Conservation (phyloP, 192 early-diverging fungal species). For the Polychytrium aggregatum region DNA sequence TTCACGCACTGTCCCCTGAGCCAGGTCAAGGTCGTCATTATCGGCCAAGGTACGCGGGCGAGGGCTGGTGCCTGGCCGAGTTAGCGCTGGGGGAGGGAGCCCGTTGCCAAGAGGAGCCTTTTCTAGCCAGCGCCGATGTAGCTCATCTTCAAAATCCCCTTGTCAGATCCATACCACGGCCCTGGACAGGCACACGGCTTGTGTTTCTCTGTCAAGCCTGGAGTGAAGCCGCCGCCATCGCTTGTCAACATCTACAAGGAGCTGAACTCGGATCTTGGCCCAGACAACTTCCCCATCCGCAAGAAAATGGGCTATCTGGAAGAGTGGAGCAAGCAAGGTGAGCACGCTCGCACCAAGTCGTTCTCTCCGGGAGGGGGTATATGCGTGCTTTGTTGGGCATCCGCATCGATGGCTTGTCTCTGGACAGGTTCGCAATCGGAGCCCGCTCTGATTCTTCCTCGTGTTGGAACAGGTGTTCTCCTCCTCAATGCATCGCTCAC, state of each 20-base stretch:
- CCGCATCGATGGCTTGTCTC: no score
- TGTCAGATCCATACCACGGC: conserved; percentile 68
- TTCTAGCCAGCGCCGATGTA: neutral
- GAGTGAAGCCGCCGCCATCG: conserved; percentile 70
- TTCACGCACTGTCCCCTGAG: conserved; percentile 55
- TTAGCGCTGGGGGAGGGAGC: neutral
- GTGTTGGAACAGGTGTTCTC: conserved; percentile 63
- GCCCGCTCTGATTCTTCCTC: no score
- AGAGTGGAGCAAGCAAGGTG: conserved; percentile 23
- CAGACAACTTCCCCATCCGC: conserved; percentile 48
- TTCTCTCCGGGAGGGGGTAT: neutral
- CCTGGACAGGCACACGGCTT: conserved; percentile 74
- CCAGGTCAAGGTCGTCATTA: conserved; percentile 72
- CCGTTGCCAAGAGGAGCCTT: neutral
- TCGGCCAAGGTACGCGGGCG: conserved; percentile 73
- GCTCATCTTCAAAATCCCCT: neutral
- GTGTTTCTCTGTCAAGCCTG: conserved; percentile 79
- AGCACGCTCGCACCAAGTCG: neutral
- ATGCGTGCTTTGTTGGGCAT: neutral
- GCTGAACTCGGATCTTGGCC: conserved; percentile 56
- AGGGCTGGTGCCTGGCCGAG: no score
- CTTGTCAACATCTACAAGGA: conserved; percentile 86
- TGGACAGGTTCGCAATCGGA: no score
- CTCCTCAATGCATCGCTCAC: conserved; percentile 82
- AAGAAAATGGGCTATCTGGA: conserved; percentile 51